phyloP scores from a whole-genome alignment of 2,329 filamentous ascomycete genomes.

The Alternaria novae-zelandiae region DNA sequence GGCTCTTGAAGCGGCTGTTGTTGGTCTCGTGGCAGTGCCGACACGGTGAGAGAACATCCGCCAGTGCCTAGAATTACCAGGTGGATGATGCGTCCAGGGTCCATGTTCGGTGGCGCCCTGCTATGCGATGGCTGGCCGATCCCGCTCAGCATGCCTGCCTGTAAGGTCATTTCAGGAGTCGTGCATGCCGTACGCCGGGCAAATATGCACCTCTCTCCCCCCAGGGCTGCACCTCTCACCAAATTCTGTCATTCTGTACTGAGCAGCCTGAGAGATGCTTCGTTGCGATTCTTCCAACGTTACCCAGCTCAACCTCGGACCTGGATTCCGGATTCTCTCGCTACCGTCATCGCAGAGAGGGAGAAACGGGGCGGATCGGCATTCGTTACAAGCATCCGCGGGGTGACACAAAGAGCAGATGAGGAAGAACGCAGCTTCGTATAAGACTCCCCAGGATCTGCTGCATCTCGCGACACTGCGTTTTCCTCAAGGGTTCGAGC shows the following conservation, averaged over 20 bases:
- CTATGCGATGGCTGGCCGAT: neutral
- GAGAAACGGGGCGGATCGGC: constrained; percentile 14
- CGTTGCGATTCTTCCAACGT: constrained; percentile 30
- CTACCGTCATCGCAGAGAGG: constrained; percentile 21
- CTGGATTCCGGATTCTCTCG: constrained; percentile 37
- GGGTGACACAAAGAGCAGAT: constrained; percentile 25
- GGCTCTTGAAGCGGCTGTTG: constrained; percentile 33
- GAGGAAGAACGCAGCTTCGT: constrained; percentile 7
- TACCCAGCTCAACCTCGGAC: constrained; percentile 40
- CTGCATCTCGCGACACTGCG: constrained; percentile 5
- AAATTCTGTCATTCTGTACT: constrained; percentile 14
- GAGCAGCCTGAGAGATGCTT: constrained; percentile 16
- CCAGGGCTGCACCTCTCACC: constrained; percentile 14
- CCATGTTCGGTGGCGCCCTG: constrained; percentile 20
- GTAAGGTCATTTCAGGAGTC: constrained; percentile 25
- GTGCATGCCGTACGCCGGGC: constrained; percentile 35
- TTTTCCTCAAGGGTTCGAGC: neutral
- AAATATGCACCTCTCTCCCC: constrained; percentile 20
- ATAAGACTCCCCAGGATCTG: constrained; percentile 19
- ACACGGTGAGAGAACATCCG: constrained; percentile 3
- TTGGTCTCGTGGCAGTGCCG: constrained; percentile 16
- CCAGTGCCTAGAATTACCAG: constrained; percentile 1
- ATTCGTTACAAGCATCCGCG: constrained; percentile 9
- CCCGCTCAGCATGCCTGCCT: constrained; percentile 16
- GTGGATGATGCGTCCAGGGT: constrained; percentile 4